phyloP scores from a whole-genome alignment of 2,329 filamentous ascomycete species.

The Colletotrichum euphorbiae region DNA sequence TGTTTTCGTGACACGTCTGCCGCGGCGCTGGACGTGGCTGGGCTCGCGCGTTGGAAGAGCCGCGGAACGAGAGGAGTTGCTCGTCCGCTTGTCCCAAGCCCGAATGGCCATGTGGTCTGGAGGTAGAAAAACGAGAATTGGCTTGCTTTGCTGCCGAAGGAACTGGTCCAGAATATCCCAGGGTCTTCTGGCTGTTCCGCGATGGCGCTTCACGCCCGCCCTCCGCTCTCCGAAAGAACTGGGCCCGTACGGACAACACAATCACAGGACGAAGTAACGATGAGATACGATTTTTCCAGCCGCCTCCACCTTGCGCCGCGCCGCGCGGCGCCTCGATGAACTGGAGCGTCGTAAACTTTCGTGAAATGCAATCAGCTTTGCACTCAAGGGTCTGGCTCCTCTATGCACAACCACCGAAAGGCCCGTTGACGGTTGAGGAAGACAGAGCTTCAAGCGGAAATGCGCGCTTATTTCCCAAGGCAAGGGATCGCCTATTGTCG shows the following conservation, averaged over 20 bases:
- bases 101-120: neutral
- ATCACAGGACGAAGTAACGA: conserved; percentile 1
- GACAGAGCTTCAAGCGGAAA: neutral
- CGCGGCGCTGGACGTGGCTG: conserved; percentile 14
- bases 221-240: neutral
- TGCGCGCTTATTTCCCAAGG: neutral
- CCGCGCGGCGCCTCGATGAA: neutral
- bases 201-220: conserved; percentile 11
- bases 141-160: neutral
- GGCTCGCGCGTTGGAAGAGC: neutral
- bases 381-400: conserved; percentile 8
- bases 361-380: neutral
- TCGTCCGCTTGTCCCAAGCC: neutral
- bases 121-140: neutral
- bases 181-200: conserved; percentile 6
- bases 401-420: neutral
- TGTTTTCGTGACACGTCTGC: conserved; percentile 2
- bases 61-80: neutral
- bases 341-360: conserved; percentile 2
- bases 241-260: neutral
- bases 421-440: neutral
- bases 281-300: conserved; percentile 22
- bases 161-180: conserved; percentile 12
- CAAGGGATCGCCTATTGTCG: neutral
- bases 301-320: neutral